Conservation (phyloP, 208 protist species). For the Leishmania gerbilli region DNA sequence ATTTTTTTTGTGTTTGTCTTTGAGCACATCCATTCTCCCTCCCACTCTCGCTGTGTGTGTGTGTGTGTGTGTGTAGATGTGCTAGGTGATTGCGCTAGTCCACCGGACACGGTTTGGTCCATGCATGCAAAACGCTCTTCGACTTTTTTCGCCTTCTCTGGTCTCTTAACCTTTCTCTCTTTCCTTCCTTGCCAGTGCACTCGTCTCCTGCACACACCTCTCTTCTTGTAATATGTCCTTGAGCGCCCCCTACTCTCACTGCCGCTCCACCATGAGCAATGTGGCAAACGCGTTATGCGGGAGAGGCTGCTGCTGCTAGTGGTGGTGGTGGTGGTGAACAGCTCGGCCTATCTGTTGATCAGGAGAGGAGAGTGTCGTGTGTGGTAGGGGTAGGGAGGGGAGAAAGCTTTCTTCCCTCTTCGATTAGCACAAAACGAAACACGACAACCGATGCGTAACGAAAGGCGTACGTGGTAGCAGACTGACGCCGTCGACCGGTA, state of each 20-base stretch:
- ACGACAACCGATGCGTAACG: neutral
- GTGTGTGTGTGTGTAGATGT: neutral
- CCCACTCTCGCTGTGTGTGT: too few relatives aligned
- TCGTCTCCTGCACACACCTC: neutral
- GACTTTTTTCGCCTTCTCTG: neutral
- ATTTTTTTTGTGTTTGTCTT: neutral
- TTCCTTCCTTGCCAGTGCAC: neutral
- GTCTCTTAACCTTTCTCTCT: neutral
- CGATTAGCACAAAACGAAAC: neutral
- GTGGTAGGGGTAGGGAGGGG: neutral
- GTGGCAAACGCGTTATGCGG: neutral
- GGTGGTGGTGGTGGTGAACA: neutral
- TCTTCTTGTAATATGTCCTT: neutral
- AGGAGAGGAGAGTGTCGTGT: neutral
- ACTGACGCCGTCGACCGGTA: neutral
- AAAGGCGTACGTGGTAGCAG: neutral
- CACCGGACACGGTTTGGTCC: neutral
- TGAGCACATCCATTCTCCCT: too few relatives aligned
- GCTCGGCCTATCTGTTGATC: neutral
- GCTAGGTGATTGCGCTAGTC: neutral
- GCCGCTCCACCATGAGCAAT: neutral
- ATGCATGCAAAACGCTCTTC: neutral
- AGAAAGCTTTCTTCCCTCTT: neutral
- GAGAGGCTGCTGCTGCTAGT: neutral
- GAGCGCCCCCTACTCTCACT: neutral